Base-by-base conservation (phyloP, 805 yeast species). In the Ogataea neopini region DNA sequence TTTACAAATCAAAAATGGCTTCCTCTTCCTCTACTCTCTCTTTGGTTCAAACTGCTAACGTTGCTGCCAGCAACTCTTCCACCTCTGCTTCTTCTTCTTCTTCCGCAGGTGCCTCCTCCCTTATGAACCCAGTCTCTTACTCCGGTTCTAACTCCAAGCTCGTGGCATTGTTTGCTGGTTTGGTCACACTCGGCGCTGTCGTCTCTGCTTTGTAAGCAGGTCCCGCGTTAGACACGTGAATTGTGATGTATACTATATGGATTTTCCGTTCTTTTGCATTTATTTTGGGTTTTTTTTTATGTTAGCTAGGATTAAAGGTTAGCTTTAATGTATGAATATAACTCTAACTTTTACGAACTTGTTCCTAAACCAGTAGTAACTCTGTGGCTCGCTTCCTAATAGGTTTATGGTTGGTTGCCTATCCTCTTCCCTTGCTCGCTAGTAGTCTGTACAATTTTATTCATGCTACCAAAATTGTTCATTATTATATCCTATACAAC, bases 141-240 rank as follows among this genome's bases (percentile, higher is more conserved):
- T 43, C 62, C 39, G 64, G 64, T 37, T 60, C 67, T 22, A 58
- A 60, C 58, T 43, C 62, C 42, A 64, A 64, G 55, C 48, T 62
- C 30, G 59, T 59, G 20, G 53, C 58, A 41, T 44, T 63, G 26
- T 60, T 62, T 36, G 61, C 61, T 33, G 66, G 66, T 44, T 40
- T 63, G 37, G 47, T 63, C 38, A 56, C 61, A 48, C 44, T 63
- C 43, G 66, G 61, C 43, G 60, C 64, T 23, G 54, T 61, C 28
- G 50, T 62, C 18, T 43, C 65, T 48, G 59, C 62, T 49, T 51
- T 62, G 48, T 62, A 57, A 56, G 45, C 23, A 17, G 13, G n/a
- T 13, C 19, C n/a, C 18, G 26, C 40, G 13, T 14, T 14, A 26
- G 29, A 25, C 30, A 22, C 30, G 23, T 19, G 36, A 25, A 17